A percentile compares a stretch with the other conserved stretches of the same genome.
Evolutionary conservation across 352 stramenopile genomes (phyloP).

Genomic region (Blastocystis sp.): DNA sequence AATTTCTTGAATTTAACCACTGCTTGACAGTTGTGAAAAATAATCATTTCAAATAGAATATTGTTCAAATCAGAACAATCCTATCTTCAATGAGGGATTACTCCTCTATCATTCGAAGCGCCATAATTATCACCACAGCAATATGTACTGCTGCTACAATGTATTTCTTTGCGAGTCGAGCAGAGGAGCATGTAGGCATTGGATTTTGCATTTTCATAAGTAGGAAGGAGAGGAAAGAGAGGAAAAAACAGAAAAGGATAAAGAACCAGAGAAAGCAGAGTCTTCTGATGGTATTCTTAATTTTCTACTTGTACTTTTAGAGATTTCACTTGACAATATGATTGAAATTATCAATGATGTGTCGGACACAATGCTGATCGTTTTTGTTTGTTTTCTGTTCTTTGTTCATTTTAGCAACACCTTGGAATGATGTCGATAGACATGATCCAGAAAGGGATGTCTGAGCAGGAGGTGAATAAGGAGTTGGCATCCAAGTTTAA

Average conservation of each 20-base stretch:
- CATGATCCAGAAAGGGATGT: slow-evolving; percentile 30
- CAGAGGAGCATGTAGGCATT: neutral
- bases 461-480: slow-evolving; percentile 17
- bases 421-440: slow-evolving; percentile 19
- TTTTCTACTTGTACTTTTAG: neutral
- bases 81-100: neutral
- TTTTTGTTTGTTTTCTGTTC: neutral
- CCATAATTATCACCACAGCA: neutral
- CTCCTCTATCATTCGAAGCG: neutral
- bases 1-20: slow-evolving; percentile 40
- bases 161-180: neutral
- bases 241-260: neutral
- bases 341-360: slow-evolving; percentile 49
- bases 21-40: slow-evolving; percentile 48
- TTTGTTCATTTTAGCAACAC: neutral
- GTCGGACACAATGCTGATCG: slow-evolving; percentile 40
- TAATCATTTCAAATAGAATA: neutral
- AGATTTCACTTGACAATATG: neutral
- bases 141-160: neutral
- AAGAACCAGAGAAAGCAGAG: neutral
- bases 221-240: slow-evolving; percentile 1
- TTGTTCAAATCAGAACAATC: neutral
- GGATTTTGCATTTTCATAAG: neutral
- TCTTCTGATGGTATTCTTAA: neutral
- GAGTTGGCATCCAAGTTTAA: neutral